A percentile compares a stretch with the other conserved stretches of the same genome.
These are phyloP conservation scores for Paramecium primaurelia DNA, from an alignment of 73 alveolate genomes.

Conservation along the genomic window DNA sequence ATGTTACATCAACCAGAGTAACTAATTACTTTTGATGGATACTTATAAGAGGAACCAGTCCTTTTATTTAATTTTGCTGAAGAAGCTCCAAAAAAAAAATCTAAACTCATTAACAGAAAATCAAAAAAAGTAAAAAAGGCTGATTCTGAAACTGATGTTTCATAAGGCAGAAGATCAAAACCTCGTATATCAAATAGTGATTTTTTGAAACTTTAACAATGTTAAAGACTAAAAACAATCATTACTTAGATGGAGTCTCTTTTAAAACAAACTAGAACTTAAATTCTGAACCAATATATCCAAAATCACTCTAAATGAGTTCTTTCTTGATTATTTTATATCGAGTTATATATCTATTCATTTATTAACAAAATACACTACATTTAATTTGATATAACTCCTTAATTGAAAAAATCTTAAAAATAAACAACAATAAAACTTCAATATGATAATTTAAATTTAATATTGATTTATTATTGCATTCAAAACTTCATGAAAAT, in stretches of 20 bases:
- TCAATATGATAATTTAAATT: neutral
- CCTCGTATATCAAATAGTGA: neutral
- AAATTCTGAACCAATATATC: neutral
- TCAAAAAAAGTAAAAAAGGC: neutral
- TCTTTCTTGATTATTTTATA: neutral
- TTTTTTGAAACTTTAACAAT: conserved; percentile 15
- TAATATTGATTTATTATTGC: neutral
- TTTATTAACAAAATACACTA: neutral
- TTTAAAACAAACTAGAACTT: neutral
- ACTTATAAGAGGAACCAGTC: conserved; percentile 16
- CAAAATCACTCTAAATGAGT: neutral
- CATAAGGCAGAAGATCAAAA: neutral
- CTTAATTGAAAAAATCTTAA: neutral
- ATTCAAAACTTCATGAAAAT: neutral
- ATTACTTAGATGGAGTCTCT: conserved; percentile 3
- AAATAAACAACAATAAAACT: neutral
- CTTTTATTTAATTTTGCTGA: neutral
- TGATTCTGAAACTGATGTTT: conserved; percentile 4
- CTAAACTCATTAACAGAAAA: neutral
- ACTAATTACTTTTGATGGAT: conserved; percentile 27
- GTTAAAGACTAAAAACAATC: conserved; percentile 11
- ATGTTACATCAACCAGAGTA: neutral
- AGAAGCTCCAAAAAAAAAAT: conserved; percentile 30
- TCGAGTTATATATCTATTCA: conserved; percentile 24
- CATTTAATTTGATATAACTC: neutral